Base-by-base conservation (phyloP, 1,139 yeast species). In the Citeromyces siamensis region DNA sequence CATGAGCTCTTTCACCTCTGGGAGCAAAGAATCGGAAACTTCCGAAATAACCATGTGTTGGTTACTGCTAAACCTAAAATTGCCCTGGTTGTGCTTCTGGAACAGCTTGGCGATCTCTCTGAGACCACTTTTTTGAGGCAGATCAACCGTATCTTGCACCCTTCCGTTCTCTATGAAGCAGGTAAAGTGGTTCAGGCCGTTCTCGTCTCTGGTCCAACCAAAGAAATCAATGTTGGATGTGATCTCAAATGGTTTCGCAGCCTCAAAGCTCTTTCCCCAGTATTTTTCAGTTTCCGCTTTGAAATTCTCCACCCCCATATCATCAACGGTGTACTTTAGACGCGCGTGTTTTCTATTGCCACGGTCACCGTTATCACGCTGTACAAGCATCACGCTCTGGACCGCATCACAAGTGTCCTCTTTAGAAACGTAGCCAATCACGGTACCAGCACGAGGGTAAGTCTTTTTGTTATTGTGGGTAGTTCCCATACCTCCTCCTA, bases 401-500 rank as follows among this genome's bases (percentile, higher is more conserved):
- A 95, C 84, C 14, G 77, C 95, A 42, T 71, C 62, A 42, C 75
- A 76, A 38, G 84, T 68, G 55, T 85, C 71, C 38, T 79, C 88
- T 43, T 66, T 68, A 6, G 75, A 47, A 37, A 79, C 75, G 53
- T 62, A 90, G 26, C 97, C 98, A 47, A 88, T 71, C 60, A 77
- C 62, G 17, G 94, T 78, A 43, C 95, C 97, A 12, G 94, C 74
- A 64, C 97, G 75, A 49, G 98, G 98, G 53, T 90, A 90, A 0
- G 98, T 90, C 69, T 88, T 90, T 55, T 81, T 81, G 65, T 90
- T 90, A 67, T 88, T 88, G 60, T 90, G 98, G 23, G 97, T 90
- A 31, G 94, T 73, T 51, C 97, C 98, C 97, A 90, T 88, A 68
- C 97, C 98, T 64, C 97, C 98, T 58, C 97, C 98, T 44, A 80